phyloP scores from a whole-genome alignment of 331 rosid species.

The Stylosanthes scabra region DNA sequence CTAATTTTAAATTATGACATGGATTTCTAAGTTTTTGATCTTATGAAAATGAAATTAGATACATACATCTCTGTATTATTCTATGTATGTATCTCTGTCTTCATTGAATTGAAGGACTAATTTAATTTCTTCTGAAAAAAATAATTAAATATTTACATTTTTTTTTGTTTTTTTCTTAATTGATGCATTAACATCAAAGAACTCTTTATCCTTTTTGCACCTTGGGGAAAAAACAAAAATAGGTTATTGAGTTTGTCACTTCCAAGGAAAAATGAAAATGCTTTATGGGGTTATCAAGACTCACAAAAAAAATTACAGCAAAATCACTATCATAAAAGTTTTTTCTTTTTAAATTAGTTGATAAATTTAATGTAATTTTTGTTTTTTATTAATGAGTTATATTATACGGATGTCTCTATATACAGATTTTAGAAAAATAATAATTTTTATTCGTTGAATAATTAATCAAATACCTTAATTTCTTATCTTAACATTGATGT shows the following conservation, averaged over 20 bases:
- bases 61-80: not conserved
- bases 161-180: constrained; percentile 42
- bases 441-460: too few species aligned
- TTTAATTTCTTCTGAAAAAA: constrained; percentile 35
- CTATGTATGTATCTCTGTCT: constrained; percentile 29
- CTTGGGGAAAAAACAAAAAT: not conserved
- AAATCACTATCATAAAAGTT: not conserved
- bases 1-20: too few species aligned
- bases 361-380: too few species aligned
- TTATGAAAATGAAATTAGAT: constrained; percentile 33
- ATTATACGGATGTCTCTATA: too few species aligned
- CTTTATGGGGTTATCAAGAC: constrained; percentile 35
- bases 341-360: not conserved
- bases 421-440: too few species aligned
- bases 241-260: constrained; percentile 32
- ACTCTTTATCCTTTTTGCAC: constrained; percentile 33
- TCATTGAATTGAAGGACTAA: constrained; percentile 5
- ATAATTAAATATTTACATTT: constrained; percentile 23
- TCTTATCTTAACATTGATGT: too few species aligned
- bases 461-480: too few species aligned
- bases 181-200: constrained; percentile 31
- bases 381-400: too few species aligned
- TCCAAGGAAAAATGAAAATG: constrained; percentile 49
- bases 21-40: constrained; percentile 31
- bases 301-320: constrained; percentile 27